Percentiles rank a stretch among this genome's conserved stretches.
Evolutionary conservation across 176 grass and related monocot genomes (phyloP).

Genomic region (Oryza meyeriana): DNA sequence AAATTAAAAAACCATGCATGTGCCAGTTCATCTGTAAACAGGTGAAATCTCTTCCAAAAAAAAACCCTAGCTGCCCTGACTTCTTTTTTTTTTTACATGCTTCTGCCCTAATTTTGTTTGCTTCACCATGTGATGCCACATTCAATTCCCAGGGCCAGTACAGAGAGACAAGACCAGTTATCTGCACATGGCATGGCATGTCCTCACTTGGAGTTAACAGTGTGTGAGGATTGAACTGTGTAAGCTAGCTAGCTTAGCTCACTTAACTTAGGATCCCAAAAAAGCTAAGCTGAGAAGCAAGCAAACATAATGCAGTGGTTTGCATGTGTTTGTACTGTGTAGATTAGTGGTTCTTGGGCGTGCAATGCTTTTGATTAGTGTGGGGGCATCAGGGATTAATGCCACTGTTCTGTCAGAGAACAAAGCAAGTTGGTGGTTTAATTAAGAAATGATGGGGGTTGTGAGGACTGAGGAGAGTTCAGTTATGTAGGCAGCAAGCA

Average conservation of each 20-base stretch:
- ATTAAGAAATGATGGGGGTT: not conserved
- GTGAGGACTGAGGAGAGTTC: not conserved
- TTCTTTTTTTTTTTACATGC: not conserved
- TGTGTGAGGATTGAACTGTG: not conserved
- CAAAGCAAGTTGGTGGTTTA: conserved; percentile 12
- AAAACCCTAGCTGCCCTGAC: not conserved
- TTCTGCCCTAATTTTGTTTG: conserved; percentile 20
- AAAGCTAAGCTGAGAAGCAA: not conserved
- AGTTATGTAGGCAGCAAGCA: conserved; percentile 2
- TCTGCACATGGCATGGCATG: conserved; percentile 28
- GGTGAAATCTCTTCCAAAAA: not conserved
- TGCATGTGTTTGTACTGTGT: not conserved
- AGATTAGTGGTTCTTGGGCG: not conserved
- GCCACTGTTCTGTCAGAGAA: conserved; percentile 14
- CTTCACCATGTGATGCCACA: conserved; percentile 35
- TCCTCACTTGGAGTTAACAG: conserved; percentile 7
- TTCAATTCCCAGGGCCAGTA: conserved; percentile 22
- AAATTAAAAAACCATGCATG: not conserved
- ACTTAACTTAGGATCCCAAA: conserved; percentile 24
- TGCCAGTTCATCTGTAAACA: not conserved
- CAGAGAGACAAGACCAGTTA: conserved; percentile 17
- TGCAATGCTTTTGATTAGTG: not conserved
- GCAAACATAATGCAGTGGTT: not conserved
- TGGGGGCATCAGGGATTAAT: not conserved
- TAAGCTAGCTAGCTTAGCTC: not conserved